These are phyloP conservation scores for Clarireedia hainanense DNA, from an alignment of 2,329 filamentous ascomycete species.

Conservation along the genomic window DNA sequence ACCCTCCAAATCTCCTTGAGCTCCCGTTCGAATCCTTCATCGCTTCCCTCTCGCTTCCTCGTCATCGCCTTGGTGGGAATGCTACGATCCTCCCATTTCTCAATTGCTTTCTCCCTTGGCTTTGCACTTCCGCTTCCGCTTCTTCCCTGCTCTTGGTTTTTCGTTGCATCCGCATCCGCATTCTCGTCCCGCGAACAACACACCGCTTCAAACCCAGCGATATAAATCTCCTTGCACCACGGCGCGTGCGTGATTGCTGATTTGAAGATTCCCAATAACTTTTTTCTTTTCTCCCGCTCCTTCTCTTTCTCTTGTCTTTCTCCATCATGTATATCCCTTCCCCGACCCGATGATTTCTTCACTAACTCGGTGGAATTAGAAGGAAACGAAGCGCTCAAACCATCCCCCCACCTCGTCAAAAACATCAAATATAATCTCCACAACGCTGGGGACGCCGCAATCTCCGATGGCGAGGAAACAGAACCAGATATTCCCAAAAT, in stretches of 20 bases:
- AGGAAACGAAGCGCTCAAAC: slow-evolving; percentile 16
- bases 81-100: slow-evolving; percentile 15
- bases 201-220: slow-evolving; percentile 45
- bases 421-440: slow-evolving; percentile 47
- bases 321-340: background rate
- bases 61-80: too few species aligned
- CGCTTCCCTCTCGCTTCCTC: slow-evolving; percentile 29
- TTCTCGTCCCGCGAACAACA: background rate
- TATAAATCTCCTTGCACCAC: slow-evolving; percentile 53
- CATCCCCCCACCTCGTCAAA: slow-evolving; percentile 33
- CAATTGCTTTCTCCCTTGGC: slow-evolving; percentile 19
- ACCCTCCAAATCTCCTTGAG: slow-evolving; percentile 45
- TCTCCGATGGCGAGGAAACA: slow-evolving; percentile 34
- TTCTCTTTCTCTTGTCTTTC: too few species aligned
- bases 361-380: background rate
- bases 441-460: slow-evolving; percentile 34
- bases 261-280: slow-evolving; percentile 42
- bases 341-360: background rate
- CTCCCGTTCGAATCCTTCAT: background rate
- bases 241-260: slow-evolving; percentile 49
- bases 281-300: background rate
- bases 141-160: slow-evolving; percentile 32
- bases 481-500: slow-evolving; percentile 39
- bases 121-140: background rate
- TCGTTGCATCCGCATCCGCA: slow-evolving; percentile 4